phyloP scores from a whole-genome alignment of 1,139 yeast species.

The Blastobotrys petasosporus region DNA sequence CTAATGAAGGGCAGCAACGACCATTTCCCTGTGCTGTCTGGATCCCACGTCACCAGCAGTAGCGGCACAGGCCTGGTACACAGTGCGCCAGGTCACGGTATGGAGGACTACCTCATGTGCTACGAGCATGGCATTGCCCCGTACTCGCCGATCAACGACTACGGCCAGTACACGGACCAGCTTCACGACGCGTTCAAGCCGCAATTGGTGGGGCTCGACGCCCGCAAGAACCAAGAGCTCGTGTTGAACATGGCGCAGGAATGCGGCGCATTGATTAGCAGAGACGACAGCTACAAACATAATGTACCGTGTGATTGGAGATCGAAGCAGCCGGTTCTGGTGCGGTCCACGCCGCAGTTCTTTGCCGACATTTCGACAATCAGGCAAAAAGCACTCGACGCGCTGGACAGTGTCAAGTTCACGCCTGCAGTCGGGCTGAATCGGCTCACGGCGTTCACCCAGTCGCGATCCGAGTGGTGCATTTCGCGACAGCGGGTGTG shows the following conservation, averaged over 20 bases:
- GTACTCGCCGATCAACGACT: conserved; percentile 70
- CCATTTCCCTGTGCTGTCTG: conserved; percentile 60
- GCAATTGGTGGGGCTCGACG: conserved; percentile 50
- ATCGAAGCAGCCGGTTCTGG: conserved; percentile 89
- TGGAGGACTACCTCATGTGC: conserved; percentile 82
- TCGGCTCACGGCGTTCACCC: conserved; percentile 66
- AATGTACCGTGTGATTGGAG: conserved; percentile 98
- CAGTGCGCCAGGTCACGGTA: conserved; percentile 97
- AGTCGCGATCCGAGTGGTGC: conserved; percentile 91
- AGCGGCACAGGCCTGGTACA: conserved; percentile 97
- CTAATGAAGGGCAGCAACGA: conserved; percentile 43
- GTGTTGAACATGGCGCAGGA: conserved; percentile 44
- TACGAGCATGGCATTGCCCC: conserved; percentile 50
- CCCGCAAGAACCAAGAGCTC: conserved; percentile 50
- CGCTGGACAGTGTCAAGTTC: conserved; percentile 60
- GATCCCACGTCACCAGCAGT: conserved; percentile 69
- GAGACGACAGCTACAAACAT: conserved; percentile 55
- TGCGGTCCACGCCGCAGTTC: conserved; percentile 96
- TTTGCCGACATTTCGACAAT: conserved; percentile 80
- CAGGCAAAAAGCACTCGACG: conserved; percentile 53
- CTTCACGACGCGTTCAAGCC: conserved; percentile 40
- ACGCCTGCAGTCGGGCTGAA: conserved; percentile 67
- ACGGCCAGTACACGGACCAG: conserved; percentile 56
- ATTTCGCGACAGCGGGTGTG: conserved; percentile 94
- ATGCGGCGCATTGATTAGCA: conserved; percentile 43